Percentiles rank a stretch among this genome's conserved stretches.
Evolutionary conservation across 345 rosid genomes (phyloP).

Genomic region (Barbarea vulgaris): DNA sequence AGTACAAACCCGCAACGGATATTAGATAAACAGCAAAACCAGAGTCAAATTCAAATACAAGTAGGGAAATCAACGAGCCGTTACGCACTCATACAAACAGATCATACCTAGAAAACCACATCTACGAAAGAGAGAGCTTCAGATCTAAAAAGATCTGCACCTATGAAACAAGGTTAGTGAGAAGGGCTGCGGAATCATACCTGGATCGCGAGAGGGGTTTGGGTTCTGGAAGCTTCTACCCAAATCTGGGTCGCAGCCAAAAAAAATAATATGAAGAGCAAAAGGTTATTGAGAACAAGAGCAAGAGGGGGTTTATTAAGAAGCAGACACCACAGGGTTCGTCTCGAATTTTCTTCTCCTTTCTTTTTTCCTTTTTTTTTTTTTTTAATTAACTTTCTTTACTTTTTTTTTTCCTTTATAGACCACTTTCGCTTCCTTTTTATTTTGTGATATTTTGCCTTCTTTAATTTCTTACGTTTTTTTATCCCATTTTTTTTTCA

Average conservation of each 20-base stretch:
- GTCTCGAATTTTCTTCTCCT: conserved; percentile 37
- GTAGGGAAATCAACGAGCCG: no score
- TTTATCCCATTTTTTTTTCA: no score
- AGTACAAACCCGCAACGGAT: neutral
- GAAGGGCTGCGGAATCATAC: conserved; percentile 33
- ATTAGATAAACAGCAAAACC: neutral
- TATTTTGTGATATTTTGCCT: neutral
- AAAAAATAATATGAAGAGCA: neutral
- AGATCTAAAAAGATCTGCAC: conserved; percentile 34
- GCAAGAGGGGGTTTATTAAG: conserved; percentile 21
- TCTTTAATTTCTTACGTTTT: neutral
- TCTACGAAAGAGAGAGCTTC: conserved; percentile 5
- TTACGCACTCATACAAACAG: conserved; percentile 25
- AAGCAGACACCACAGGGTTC: conserved; percentile 31
- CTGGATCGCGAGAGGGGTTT: conserved; percentile 29
- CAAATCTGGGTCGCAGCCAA: conserved; percentile 10
- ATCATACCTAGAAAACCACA: conserved; percentile 14
- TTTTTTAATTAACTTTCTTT: neutral
- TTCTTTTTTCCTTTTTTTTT: neutral
- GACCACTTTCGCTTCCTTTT: neutral
- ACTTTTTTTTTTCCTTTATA: neutral
- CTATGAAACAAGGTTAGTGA: neutral
- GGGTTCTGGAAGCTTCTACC: conserved; percentile 31
- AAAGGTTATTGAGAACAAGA: neutral
- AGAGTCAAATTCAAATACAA: neutral